Evolutionary conservation across 192 early-diverging fungal species (phyloP), one percentile per base, ranked within the genome.

Genomic region (Podila epicladia): DNA sequence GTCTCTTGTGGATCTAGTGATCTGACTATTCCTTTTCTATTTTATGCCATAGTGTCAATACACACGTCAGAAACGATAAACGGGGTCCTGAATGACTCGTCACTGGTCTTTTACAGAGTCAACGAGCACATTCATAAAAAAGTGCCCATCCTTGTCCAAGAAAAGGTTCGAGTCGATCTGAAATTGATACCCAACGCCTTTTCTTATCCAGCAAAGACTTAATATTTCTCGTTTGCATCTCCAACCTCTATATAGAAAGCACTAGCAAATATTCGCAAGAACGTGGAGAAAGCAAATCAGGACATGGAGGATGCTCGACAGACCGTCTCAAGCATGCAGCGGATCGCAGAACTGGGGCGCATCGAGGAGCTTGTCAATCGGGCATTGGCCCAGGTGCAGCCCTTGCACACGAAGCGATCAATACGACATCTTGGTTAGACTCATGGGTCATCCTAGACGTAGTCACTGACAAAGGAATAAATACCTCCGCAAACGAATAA

Each of bases 81-180:
- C 1, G 61, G 64, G 26, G 58, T 38, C 11, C 55, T 78, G 64
- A 78, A 78, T 20, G 75, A 78, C 35, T 41, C 69, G 1, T 78
- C 75, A 9, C 45, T 78, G 31, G 69, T 72, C 19, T 64, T 78
- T 9, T 78, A 78, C 53, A 61, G 75, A 32, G 75, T 78, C 11
- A 78, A 78, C 31, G 75, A 78, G 38, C 75, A 78, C 32, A 64
- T 78, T 19, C 75, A 78, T 53, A 78, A 78, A 37, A 78, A 78
- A 24, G 69, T 78, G 9, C 75, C 75, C 26, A 53, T 71, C 26
- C 38, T 78, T n/a, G 75, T 72, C 4, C 69, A 72, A 38, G 75
- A 78, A 62, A 78, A 78, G 75, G 75, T 78, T 67, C 4, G 26
- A 35, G 53, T 12, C 12, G 20, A 51, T 6, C n/a, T 11, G 28